Evolutionary conservation across 805 yeast species (phyloP).

Genomic region (Barnettozyma pratensis): DNA sequence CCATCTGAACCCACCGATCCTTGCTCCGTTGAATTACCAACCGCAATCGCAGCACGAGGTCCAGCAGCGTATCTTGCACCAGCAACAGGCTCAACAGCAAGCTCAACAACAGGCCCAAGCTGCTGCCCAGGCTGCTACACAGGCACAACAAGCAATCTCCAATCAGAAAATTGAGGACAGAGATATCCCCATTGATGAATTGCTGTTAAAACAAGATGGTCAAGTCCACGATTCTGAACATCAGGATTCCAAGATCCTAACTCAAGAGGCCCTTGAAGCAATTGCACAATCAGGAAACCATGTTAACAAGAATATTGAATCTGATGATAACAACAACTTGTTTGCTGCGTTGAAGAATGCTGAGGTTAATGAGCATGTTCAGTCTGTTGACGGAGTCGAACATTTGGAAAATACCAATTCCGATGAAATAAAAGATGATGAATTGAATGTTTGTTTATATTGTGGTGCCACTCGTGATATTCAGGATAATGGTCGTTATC

Average conservation of each 20-base stretch:
- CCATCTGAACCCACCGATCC: slow-evolving; percentile 4
- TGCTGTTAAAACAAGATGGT: slow-evolving; percentile 12
- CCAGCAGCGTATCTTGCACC: slow-evolving; percentile 9
- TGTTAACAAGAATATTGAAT: slow-evolving; percentile 4
- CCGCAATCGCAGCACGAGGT: slow-evolving; percentile 5
- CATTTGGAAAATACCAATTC: neutral
- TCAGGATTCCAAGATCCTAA: slow-evolving; percentile 3
- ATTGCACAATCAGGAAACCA: slow-evolving; percentile 5
- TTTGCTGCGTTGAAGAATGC: slow-evolving; percentile 16
- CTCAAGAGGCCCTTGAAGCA: slow-evolving; percentile 10
- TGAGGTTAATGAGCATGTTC: slow-evolving; percentile 1
- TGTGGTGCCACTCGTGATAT: slow-evolving; percentile 21
- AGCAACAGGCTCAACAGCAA: slow-evolving; percentile 11
- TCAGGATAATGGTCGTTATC: slow-evolving; percentile 25
- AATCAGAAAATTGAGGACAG: slow-evolving; percentile 10
- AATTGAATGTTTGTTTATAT: slow-evolving; percentile 17
- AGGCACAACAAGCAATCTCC: slow-evolving; percentile 6
- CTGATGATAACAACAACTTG: slow-evolving; percentile 10
- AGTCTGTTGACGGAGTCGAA: neutral
- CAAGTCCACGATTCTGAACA: neutral
- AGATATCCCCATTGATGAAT: slow-evolving; percentile 15
- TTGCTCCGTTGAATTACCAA: slow-evolving; percentile 10
- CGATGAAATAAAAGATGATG: slow-evolving; percentile 3
- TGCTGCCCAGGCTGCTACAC: slow-evolving; percentile 8
- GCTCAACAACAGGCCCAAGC: slow-evolving; percentile 9